Evolutionary conservation across 176 grass and related monocot genomes (phyloP).

Genomic region (Tillandsia leiboldiana): DNA sequence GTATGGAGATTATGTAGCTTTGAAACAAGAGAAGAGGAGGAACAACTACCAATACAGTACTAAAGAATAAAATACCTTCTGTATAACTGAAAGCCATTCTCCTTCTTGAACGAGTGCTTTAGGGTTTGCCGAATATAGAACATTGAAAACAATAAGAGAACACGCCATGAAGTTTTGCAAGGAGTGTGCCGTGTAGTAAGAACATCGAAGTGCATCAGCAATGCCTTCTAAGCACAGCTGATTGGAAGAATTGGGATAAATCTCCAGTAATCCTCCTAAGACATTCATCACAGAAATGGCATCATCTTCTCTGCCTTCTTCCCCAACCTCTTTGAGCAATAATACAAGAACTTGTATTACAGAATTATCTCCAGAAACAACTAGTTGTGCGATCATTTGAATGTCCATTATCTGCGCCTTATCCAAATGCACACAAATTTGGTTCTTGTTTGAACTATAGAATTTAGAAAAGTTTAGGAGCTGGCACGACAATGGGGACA

Average conservation of each 20-base stretch:
- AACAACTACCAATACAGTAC: background rate
- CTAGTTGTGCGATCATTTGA: conserved; percentile 53
- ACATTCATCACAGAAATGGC: conserved; percentile 39
- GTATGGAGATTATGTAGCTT: conserved; percentile 1
- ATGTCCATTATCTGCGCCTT: conserved; percentile 48
- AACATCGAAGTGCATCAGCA: conserved; percentile 29
- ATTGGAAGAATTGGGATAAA: conserved; percentile 44
- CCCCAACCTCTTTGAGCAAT: conserved; percentile 43
- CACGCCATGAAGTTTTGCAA: conserved; percentile 34
- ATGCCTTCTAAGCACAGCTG: conserved; percentile 59
- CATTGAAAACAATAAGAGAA: conserved; percentile 57
- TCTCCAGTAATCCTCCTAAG: conserved; percentile 49
- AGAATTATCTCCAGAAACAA: conserved; percentile 50
- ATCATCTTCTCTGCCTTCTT: conserved; percentile 50
- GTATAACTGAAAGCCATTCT: conserved; percentile 59
- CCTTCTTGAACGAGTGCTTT: conserved; percentile 31
- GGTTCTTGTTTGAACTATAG: conserved; percentile 34
- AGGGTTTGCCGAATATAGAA: conserved; percentile 50
- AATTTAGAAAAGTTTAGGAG: conserved; percentile 70
- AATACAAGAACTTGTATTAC: conserved; percentile 40
- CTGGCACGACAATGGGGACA: conserved; percentile 40
- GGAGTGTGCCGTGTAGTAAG: conserved; percentile 33
- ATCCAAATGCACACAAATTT: conserved; percentile 29
- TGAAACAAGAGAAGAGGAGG: conserved; percentile 16
- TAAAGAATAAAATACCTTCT: conserved; percentile 41